Evolutionary conservation across 306 rosid genomes (phyloP).

Genomic region (Begonia fuchsioides): DNA sequence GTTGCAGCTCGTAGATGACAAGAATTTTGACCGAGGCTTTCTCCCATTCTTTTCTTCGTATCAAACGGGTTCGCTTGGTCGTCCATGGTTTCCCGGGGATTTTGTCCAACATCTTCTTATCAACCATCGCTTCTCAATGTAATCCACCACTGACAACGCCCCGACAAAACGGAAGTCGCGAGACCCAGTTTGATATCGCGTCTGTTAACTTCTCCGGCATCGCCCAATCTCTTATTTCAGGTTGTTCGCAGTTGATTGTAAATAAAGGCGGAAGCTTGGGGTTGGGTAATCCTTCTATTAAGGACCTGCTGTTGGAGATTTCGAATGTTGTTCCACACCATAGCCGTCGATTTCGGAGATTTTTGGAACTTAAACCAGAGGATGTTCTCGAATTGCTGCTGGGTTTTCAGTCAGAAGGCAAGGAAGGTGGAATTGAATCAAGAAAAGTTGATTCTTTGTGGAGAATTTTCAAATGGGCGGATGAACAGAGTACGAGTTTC

Average conservation of each 20-base stretch:
- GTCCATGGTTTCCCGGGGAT: slow-evolving; percentile 9
- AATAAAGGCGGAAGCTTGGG: slow-evolving; percentile 17
- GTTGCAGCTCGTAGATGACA: slow-evolving; percentile 8
- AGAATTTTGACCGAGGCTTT: slow-evolving; percentile 1
- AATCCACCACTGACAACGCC: neutral
- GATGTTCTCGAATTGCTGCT: slow-evolving; percentile 38
- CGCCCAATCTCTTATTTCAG: slow-evolving; percentile 29
- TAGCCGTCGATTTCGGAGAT: slow-evolving; percentile 48
- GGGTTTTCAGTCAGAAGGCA: slow-evolving; percentile 32
- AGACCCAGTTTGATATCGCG: slow-evolving; percentile 10
- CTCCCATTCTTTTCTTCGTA: slow-evolving; percentile 6
- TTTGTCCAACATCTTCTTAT: slow-evolving; percentile 5
- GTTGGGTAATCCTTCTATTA: slow-evolving; percentile 27
- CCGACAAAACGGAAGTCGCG: slow-evolving; percentile 4
- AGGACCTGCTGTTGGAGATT: slow-evolving; percentile 36
- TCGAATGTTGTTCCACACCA: slow-evolving; percentile 41
- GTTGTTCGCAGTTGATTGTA: slow-evolving; percentile 15
- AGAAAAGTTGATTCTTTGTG: slow-evolving; percentile 54
- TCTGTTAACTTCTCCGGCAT: slow-evolving; percentile 26
- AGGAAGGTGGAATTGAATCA: slow-evolving; percentile 15
- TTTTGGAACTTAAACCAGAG: slow-evolving; percentile 30
- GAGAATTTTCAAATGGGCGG: slow-evolving; percentile 45
- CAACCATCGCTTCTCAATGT: slow-evolving; percentile 5
- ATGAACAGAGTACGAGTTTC: slow-evolving; percentile 14
- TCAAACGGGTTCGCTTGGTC: slow-evolving; percentile 20